Evolutionary conservation across 106 monocot genomes (phyloP), one percentile per base, ranked within the genome.

Genomic region (Phalaenopsis aphrodite): DNA sequence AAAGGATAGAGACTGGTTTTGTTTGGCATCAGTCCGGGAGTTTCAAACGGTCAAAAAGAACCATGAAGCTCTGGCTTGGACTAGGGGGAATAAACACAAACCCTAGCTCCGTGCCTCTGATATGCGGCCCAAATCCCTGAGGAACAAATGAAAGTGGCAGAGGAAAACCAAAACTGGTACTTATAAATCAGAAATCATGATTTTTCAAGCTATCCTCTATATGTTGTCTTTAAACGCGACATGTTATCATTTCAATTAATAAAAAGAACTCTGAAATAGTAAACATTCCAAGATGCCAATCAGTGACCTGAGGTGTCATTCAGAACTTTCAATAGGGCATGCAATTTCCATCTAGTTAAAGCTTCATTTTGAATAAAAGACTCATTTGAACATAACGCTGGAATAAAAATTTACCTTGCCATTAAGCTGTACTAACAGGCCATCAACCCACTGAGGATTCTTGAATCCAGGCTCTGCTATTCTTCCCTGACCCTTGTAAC

Each of bases 371-470:
- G 43, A 45, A 45, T 45, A 45, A 45, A 45, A 1, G 43, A 6
- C 6, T 45, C 43, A 1, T 52, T 10, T 52, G 52, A 52, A 10
- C 10, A 12, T 12, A 52, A 10, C 1, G 9, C 24, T 5, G 64
- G 64, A 65, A 65, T 24, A 23, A 23, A 8, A 65, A 71, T 12
- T 83, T 83, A 95, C 95, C 89, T 93, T 95, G 67, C 93, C 95
- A 88, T 88, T 93, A 11, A 93, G 88, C 77, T 87, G 90, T n/a
- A 95, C 84, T 12, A 95, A 75, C 87, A 93, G 88, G 10, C 95
- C 95, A 43, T 95, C 93, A 48, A 95, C 95, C 95, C 95, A 95
- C 49, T 89, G 89, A 6, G 95, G 95, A 82, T 93, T 93, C 79
- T 84, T 86, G 82, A 91, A 95, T 79, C 95, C 95, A 55, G 91